phyloP scores from a whole-genome alignment of 176 grass and related monocot species.

The Bothriochloa decipiens region DNA sequence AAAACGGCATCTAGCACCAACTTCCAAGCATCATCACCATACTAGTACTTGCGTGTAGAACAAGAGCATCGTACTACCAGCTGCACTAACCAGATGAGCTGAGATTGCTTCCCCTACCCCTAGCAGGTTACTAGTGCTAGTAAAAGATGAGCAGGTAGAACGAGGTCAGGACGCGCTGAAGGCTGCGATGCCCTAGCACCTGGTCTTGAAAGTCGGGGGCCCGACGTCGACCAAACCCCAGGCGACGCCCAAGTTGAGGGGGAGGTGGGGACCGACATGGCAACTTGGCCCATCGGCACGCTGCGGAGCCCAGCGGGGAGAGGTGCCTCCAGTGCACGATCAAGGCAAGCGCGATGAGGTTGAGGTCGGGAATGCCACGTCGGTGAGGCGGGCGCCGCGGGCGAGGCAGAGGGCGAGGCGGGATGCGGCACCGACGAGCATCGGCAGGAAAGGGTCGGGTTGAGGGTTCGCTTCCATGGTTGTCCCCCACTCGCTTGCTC shows the following conservation, averaged over 20 bases:
- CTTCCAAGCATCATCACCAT: not conserved
- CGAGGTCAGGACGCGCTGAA: rapidly evolving
- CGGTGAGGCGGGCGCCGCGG: not conserved
- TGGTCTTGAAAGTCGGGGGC: not conserved
- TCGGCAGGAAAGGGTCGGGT: not conserved
- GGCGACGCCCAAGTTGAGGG: conserved; percentile 2
- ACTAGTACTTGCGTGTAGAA: no score
- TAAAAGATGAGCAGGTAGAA: conserved; percentile 4
- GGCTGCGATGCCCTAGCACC: not conserved
- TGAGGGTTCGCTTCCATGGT: not conserved
- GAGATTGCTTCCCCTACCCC: not conserved
- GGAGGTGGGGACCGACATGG: conserved; percentile 14
- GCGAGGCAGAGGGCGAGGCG: not conserved
- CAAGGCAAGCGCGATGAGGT: conserved; percentile 3
- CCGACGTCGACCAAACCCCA: not conserved
- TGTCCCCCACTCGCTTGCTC: not conserved
- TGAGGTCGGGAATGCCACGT: not conserved
- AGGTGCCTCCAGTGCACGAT: conserved; percentile 15
- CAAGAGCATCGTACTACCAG: no score
- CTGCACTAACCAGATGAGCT: not conserved
- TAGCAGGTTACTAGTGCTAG: not conserved
- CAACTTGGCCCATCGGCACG: not conserved
- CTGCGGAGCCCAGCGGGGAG: not conserved
- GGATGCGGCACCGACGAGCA: not conserved
- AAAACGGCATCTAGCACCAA: not conserved